Base-by-base conservation (phyloP, 805 yeast genomes). In the Ogataea populi-albae region DNA sequence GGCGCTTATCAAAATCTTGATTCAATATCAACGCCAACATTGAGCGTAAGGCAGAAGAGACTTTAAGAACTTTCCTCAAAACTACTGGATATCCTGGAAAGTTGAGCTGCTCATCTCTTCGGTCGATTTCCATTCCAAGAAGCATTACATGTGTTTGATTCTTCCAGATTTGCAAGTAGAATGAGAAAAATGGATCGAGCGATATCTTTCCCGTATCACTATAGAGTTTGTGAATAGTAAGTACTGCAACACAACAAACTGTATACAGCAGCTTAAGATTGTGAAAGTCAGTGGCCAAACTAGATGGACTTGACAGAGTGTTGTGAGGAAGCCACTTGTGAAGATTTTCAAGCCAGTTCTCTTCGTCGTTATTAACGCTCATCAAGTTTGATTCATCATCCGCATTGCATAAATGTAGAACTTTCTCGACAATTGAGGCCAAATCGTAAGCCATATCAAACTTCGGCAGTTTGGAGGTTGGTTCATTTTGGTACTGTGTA, bases 151-250 rank as follows among this genome's bases (percentile, higher is more conserved):
- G 70, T 2, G 88, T 79, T 47, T 77, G 75, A 26, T 74, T 69
- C 47, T 80, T 79, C 91, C 93, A 84, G 5, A 76, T 51, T 30
- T 75, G 73, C 7, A 81, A 59, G 41, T 79, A 72, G 30, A 69
- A 65, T 15, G 73, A 72, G 30, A 77, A 51, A 49, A 79, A 84
- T 15, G 93, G 93, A 49, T 81, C 81, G 33, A 75, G 44, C 15
- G 71, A 66, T 5, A 73, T 49, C 40, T 69, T 71, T 32, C 62
- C 61, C 8, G 54, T 55, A 20, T 47, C 43, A 9, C 40, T 47
- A 47, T 66, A 70, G 5, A 74, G 43, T 41, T 71, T 73, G 49
- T 65, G 62, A 20, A 76, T 70, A 4, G 69, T 54, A 33, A 66
- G 65, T 2, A 72, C 60, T 2, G 68, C 59, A 21, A 69, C 65